These are phyloP conservation scores for Penicillium psychrofluorescens DNA, from an alignment of 495 filamentous ascomycete species.

Conservation along the genomic window DNA sequence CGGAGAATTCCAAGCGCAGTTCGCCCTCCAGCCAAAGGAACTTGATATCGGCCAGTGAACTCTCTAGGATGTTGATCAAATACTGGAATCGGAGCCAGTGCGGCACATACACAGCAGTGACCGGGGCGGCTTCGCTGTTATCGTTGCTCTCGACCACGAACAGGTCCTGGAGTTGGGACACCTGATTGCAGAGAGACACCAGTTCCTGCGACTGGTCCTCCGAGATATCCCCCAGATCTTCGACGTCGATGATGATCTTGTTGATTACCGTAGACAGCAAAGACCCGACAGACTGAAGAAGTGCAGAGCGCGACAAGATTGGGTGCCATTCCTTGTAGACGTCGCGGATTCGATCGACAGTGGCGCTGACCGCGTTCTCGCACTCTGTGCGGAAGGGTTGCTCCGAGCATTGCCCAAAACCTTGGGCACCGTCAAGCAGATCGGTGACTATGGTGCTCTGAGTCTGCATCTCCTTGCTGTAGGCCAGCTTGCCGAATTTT, in stretches of 20 bases:
- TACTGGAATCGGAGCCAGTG: conserved; percentile 90
- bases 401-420: conserved; percentile 55
- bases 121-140: conserved; percentile 41
- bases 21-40: conserved; percentile 85
- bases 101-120: conserved; percentile 70
- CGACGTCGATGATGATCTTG: conserved; percentile 77
- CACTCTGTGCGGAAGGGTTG: conserved; percentile 58
- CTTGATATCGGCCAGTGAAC: conserved; percentile 79
- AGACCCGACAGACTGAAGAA: conserved; percentile 78
- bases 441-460: conserved; percentile 81
- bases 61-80: conserved; percentile 81
- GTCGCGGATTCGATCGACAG: conserved; percentile 58
- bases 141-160: conserved; percentile 54
- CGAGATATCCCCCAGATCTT: conserved; percentile 79
- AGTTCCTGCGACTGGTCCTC: conserved; percentile 80
- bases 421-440: conserved; percentile 68
- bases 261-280: conserved; percentile 71
- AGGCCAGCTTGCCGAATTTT: conserved; percentile 74
- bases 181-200: conserved; percentile 59
- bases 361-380: conserved; percentile 62
- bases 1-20: conserved; percentile 72
- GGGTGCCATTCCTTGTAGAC: conserved; percentile 67
- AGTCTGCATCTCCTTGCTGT: conserved; percentile 77
- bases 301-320: conserved; percentile 74
- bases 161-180: conserved; percentile 66